phyloP scores from a whole-genome alignment of 768 basidiomycete genomes.

The Tulasnella sp. region DNA sequence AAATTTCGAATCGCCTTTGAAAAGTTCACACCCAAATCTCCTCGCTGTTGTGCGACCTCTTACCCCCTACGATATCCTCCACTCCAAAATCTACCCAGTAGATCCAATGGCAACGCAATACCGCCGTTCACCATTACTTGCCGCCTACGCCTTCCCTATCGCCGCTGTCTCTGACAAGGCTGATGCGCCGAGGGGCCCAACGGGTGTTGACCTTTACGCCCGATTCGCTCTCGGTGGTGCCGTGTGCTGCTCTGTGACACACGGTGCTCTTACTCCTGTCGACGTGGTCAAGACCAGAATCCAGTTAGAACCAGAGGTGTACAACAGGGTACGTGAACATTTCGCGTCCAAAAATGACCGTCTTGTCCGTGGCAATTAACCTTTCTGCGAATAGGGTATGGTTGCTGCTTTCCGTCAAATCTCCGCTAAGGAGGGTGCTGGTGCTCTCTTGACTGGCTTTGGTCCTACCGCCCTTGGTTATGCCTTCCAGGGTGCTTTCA shows the following conservation, averaged over 20 bases:
- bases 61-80: background rate
- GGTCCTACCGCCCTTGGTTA: constrained; percentile 89
- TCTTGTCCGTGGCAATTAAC: background rate
- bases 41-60: no score
- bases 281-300: constrained; percentile 28
- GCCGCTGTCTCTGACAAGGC: constrained; percentile 19
- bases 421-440: constrained; percentile 66
- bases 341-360: background rate
- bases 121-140: constrained; percentile 1
- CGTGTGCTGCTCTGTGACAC: constrained; percentile 23
- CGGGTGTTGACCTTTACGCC: constrained; percentile 23
- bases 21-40: no score
- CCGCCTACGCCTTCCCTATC: constrained; percentile 17
- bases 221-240: constrained; percentile 24
- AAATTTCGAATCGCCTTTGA: no score
- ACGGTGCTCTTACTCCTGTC: constrained; percentile 26
- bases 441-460: constrained; percentile 88
- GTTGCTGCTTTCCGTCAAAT: constrained; percentile 48
- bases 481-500: constrained; percentile 95
- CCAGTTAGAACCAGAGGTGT: constrained; percentile 26
- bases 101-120: background rate
- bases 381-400: constrained; percentile 34
- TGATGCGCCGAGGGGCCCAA: constrained; percentile 17
- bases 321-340: constrained; percentile 23
- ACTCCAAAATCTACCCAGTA: background rate